A percentile compares a stretch with the other conserved stretches of the same genome.
Conservation (phyloP, 1,284 basidiomycete species). For the Inonotus obliquus region DNA sequence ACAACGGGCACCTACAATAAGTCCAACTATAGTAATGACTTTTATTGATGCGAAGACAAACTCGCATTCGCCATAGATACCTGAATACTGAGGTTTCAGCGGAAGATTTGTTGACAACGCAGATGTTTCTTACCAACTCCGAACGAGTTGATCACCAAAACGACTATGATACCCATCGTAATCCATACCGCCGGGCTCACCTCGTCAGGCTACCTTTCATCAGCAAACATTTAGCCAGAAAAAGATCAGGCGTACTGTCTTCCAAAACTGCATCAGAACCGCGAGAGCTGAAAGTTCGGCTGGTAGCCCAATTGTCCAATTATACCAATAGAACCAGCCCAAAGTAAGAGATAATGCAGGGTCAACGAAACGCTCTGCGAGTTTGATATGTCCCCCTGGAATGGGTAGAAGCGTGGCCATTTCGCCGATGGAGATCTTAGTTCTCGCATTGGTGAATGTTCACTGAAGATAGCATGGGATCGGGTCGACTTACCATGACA, state of each 20-base stretch:
- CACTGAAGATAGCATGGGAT: neutral
- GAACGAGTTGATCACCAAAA: conserved; percentile 70
- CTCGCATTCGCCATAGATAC: conserved; percentile 68
- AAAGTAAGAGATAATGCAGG: conserved; percentile 76
- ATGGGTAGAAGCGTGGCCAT: conserved; percentile 69
- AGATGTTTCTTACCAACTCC: conserved; percentile 48
- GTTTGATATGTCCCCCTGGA: conserved; percentile 72
- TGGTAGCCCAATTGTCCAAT: conserved; percentile 67
- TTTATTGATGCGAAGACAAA: conserved; percentile 77
- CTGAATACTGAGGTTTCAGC: conserved; percentile 26
- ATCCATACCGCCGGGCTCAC: conserved; percentile 76
- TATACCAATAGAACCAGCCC: conserved; percentile 84
- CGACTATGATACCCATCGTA: conserved; percentile 64
- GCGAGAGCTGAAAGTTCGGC: conserved; percentile 76
- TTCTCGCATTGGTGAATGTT: neutral
- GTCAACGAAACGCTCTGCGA: conserved; percentile 77
- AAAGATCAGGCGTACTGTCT: conserved; percentile 1
- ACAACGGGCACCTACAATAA: conserved; percentile 44
- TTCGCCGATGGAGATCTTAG: conserved; percentile 46
- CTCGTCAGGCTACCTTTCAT: conserved; percentile 18
- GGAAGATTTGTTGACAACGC: neutral
- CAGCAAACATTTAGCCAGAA: neutral
- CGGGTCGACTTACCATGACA: conserved; percentile 41
- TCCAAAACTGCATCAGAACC: conserved; percentile 77
- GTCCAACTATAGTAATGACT: conserved; percentile 66